phyloP scores from a whole-genome alignment of 352 stramenopile species.

The Pythium periplocum region DNA sequence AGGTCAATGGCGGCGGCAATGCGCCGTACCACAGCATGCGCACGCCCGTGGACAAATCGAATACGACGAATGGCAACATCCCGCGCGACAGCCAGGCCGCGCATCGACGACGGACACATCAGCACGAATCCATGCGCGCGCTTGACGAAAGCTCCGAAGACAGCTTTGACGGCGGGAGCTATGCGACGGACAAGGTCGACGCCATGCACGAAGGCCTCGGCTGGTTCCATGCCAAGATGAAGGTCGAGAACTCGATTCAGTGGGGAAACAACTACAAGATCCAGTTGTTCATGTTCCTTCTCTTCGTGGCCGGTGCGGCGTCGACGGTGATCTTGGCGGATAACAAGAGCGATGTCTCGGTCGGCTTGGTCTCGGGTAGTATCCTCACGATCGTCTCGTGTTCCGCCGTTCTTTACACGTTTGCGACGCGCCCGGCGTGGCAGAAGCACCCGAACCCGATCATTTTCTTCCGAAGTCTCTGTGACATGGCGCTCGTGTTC shows the following conservation, averaged over 20 bases:
- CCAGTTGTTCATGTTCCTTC: constrained; percentile 69
- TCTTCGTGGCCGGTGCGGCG: constrained; percentile 51
- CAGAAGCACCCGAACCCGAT: constrained; percentile 85
- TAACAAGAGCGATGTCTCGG: constrained; percentile 45
- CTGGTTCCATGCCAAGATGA: constrained; percentile 87
- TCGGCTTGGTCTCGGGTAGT: constrained; percentile 69
- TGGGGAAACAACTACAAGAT: constrained; percentile 89
- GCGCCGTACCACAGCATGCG: constrained; percentile 9
- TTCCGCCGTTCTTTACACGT: constrained; percentile 72
- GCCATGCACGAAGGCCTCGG: constrained; percentile 49
- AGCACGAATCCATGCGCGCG: constrained; percentile 23
- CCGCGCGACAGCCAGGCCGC: constrained; percentile 17
- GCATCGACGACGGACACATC: constrained; percentile 3
- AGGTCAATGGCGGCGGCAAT: not conserved
- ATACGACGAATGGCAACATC: constrained; percentile 1
- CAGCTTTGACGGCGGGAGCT: constrained; percentile 66
- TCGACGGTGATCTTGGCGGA: constrained; percentile 57
- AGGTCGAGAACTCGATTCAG: constrained; percentile 77
- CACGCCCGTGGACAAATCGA: constrained; percentile 14
- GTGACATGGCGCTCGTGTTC: constrained; percentile 73
- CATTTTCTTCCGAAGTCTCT: constrained; percentile 83
- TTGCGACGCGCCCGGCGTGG: constrained; percentile 69
- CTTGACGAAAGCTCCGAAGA: constrained; percentile 73
- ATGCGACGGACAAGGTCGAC: constrained; percentile 58
- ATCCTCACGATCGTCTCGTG: constrained; percentile 77